These are phyloP conservation scores for Arachis stenosperma DNA, from an alignment of 306 rosid genomes.

Conservation along the genomic window DNA sequence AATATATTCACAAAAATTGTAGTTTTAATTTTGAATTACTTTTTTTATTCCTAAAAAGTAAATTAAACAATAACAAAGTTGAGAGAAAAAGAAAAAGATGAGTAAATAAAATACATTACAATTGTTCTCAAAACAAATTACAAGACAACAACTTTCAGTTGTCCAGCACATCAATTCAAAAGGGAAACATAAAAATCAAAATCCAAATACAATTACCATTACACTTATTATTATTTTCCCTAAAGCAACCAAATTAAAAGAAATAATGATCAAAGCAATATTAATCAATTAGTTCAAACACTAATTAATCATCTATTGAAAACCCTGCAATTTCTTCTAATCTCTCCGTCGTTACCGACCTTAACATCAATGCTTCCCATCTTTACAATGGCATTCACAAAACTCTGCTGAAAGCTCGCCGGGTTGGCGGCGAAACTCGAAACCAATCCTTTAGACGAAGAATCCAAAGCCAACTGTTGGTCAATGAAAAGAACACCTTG, in stretches of 20 bases:
- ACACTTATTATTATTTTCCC: neutral
- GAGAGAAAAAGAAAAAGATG: too few relatives aligned
- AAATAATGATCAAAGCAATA: neutral
- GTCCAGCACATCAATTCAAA: too few relatives aligned
- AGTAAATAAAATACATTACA: too few relatives aligned
- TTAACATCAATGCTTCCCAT: slow-evolving; percentile 49
- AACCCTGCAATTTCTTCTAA: slow-evolving; percentile 54
- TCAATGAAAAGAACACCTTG: slow-evolving; percentile 57
- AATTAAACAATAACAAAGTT: too few relatives aligned
- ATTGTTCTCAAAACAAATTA: too few relatives aligned
- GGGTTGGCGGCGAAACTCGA: slow-evolving; percentile 41
- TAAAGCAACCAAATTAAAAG: neutral
- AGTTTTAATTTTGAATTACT: too few relatives aligned
- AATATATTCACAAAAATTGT: too few relatives aligned
- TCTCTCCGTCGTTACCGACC: slow-evolving; percentile 49
- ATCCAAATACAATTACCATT: neutral
- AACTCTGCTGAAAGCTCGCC: slow-evolving; percentile 37
- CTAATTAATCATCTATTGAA: slow-evolving; percentile 35
- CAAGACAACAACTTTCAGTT: too few relatives aligned
- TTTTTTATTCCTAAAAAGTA: too few relatives aligned
- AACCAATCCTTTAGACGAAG: slow-evolving; percentile 36
- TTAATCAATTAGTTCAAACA: neutral
- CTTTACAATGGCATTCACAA: slow-evolving; percentile 54
- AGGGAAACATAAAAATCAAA: neutral
- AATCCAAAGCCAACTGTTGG: slow-evolving; percentile 52